Evolutionary conservation across 441 rosid species (phyloP), one percentile per base, ranked within the genome.

Genomic region (Populus trichocarpa): DNA sequence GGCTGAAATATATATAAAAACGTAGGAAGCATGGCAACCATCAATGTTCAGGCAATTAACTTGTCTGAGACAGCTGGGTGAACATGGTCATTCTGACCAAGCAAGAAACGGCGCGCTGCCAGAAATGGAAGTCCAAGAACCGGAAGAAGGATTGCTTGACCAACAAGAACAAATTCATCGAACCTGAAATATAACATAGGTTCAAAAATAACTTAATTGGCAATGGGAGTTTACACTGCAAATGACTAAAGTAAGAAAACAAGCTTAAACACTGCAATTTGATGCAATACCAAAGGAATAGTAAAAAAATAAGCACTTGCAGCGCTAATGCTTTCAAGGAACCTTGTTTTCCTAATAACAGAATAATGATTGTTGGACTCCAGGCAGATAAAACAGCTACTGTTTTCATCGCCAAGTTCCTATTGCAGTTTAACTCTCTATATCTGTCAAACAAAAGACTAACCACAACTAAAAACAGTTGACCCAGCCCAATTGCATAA

Each of bases 71-170:
- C 71, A 96, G 74, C 81, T 70, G 88, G 71, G 75, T 73, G 59
- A 68, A 67, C 73, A 40, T 67, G 77, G 64, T 77, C 79, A 74
- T 79, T 81, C 80, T 70, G 85, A 61, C 84, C 78, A 63, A 53
- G 77, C 72, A 76, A 79, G 70, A 85, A 78, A 67, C 63, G 83
- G 69, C 53, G 18, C 2, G 70, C 78, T 63, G 86, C 79, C 72
- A 93, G 94, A 70, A 93, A 81, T 64, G 98, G 97, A 78, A 96
- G 93, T 67, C 95, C 99, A 66, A 91, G 86, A 67, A 96, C 82
- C 3, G 97, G 90, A 81, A 96, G 90, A 81, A 96, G 98, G 74
- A 93, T 83, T 20, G 97, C 98, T 87, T 96, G 98, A 63, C 94
- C 92, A 77, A 89, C 81, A 69, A 96, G 95, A 76, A 89, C 75